A percentile compares a stretch with the other conserved stretches of the same genome.
Conservation (phyloP, 1,139 yeast species). For the Debaryomyces singareniensis region DNA sequence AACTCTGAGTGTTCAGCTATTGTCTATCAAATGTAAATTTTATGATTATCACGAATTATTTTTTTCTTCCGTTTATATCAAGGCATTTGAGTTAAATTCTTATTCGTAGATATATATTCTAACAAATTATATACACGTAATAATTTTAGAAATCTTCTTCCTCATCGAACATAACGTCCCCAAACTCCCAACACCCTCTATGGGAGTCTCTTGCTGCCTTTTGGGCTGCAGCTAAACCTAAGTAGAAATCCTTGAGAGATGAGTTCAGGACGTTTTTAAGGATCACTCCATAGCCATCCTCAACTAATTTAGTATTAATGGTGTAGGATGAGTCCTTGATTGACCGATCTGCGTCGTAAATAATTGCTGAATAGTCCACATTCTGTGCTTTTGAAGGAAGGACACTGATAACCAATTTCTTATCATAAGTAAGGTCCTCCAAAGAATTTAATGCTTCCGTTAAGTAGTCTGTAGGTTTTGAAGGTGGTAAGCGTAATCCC, state of each 20-base stretch:
- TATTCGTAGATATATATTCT: too few relatives aligned
- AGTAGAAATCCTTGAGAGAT: conserved; percentile 29
- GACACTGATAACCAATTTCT: conserved; percentile 54
- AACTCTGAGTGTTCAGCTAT: too few relatives aligned
- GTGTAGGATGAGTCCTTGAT: conserved; percentile 52
- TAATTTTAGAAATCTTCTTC: conserved; percentile 14
- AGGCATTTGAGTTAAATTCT: too few relatives aligned
- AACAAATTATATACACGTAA: too few relatives aligned
- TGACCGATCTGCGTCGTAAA: conserved; percentile 60
- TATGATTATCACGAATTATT: too few relatives aligned
- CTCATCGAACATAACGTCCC: conserved; percentile 66
- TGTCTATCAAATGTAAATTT: too few relatives aligned
- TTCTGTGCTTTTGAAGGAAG: conserved; percentile 35
- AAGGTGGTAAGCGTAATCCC: conserved; percentile 55
- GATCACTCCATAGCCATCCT: conserved; percentile 63
- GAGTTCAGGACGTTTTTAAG: conserved; percentile 24
- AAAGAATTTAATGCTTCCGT: conserved; percentile 54
- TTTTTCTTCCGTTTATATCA: too few relatives aligned
- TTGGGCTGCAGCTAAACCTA: conserved; percentile 38
- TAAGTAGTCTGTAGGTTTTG: conserved; percentile 51
- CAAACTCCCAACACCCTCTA: conserved; percentile 77
- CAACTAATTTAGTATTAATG: conserved; percentile 56
- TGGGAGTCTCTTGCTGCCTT: conserved; percentile 45
- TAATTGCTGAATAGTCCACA: conserved; percentile 42
- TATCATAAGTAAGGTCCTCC: conserved; percentile 49